Evolutionary conservation across 208 protist genomes (phyloP).

Genomic region (Trypanosoma lewisi): DNA sequence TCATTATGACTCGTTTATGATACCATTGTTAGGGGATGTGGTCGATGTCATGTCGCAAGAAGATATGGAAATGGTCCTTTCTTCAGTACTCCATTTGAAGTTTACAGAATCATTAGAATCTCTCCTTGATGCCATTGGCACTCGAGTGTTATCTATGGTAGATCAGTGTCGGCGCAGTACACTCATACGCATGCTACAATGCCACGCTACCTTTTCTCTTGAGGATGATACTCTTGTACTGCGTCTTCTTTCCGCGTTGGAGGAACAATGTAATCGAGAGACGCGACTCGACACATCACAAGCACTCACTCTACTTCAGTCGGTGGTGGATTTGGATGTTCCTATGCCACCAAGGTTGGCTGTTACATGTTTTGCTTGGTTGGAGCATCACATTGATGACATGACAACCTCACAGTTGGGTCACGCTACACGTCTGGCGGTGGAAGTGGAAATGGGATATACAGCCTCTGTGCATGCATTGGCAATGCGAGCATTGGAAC

Average conservation of each 20-base stretch:
- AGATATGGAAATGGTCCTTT: constrained; percentile 76
- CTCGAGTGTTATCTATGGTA: constrained; percentile 50
- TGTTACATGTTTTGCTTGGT: constrained; percentile 48
- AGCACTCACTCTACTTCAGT: constrained; percentile 59
- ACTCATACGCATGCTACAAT: constrained; percentile 79
- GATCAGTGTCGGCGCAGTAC: constrained; percentile 73
- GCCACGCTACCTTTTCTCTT: constrained; percentile 57
- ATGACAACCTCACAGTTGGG: constrained; percentile 57
- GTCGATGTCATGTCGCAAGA: constrained; percentile 63
- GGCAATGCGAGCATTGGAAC: constrained; percentile 71
- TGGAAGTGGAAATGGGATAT: constrained; percentile 87
- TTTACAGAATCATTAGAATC: constrained; percentile 41
- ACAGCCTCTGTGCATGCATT: constrained; percentile 48
- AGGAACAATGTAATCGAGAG: constrained; percentile 59
- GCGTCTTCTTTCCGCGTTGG: constrained; percentile 33
- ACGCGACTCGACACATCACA: constrained; percentile 57
- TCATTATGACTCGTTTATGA: constrained; percentile 45
- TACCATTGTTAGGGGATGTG: constrained; percentile 39
- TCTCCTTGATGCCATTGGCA: constrained; percentile 74
- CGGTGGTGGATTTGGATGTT: constrained; percentile 47
- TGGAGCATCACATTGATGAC: constrained; percentile 53
- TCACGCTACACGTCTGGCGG: constrained; percentile 46
- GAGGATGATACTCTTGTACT: constrained; percentile 49
- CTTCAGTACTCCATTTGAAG: constrained; percentile 39
- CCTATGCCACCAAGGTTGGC: constrained; percentile 45